Percentiles rank a stretch among this genome's conserved stretches.
Conservation (phyloP, 208 protist genomes). For the Trypanosoma theileri region DNA sequence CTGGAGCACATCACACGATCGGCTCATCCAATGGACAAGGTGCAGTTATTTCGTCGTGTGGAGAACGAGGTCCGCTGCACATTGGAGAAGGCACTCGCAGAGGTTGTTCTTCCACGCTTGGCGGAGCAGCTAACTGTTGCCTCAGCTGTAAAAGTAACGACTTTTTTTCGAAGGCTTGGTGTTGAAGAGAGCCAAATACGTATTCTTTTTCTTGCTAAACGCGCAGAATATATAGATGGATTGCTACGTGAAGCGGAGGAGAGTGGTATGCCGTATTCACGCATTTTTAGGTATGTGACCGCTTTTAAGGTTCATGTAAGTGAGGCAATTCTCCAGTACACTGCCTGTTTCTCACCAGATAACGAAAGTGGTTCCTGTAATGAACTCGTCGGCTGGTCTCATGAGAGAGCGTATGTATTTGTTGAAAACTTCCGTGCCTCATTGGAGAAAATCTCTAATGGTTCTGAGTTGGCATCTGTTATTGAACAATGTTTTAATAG, state of each 20-base stretch:
- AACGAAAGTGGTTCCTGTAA: slow-evolving; percentile 25
- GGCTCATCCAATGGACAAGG: slow-evolving; percentile 21
- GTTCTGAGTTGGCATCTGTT: slow-evolving; percentile 71
- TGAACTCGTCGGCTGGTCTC: slow-evolving; percentile 55
- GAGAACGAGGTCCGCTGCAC: slow-evolving; percentile 17
- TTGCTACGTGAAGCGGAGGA: slow-evolving; percentile 48
- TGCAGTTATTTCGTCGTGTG: slow-evolving; percentile 31
- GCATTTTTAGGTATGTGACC: slow-evolving; percentile 55
- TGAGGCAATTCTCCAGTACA: slow-evolving; percentile 76
- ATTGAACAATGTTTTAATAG: slow-evolving; percentile 67
- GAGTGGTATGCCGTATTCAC: slow-evolving; percentile 49
- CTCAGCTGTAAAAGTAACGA: slow-evolving; percentile 61
- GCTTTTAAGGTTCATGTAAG: slow-evolving; percentile 80
- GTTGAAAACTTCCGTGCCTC: slow-evolving; percentile 40
- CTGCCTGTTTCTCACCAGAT: slow-evolving; percentile 60
- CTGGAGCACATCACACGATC: slow-evolving; percentile 63
- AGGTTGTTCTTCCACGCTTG: slow-evolving; percentile 64
- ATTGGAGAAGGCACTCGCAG: slow-evolving; percentile 41
- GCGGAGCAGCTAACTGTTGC: slow-evolving; percentile 59
- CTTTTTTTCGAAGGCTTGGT: slow-evolving; percentile 60
- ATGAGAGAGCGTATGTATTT: slow-evolving; percentile 48
- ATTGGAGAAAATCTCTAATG: slow-evolving; percentile 60
- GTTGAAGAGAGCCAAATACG: slow-evolving; percentile 34
- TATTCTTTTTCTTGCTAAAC: slow-evolving; percentile 54
- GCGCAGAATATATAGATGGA: slow-evolving; percentile 41